Evolutionary conservation across 2,329 filamentous ascomycete genomes (phyloP).

Genomic region (Colletotrichum aenigma): DNA sequence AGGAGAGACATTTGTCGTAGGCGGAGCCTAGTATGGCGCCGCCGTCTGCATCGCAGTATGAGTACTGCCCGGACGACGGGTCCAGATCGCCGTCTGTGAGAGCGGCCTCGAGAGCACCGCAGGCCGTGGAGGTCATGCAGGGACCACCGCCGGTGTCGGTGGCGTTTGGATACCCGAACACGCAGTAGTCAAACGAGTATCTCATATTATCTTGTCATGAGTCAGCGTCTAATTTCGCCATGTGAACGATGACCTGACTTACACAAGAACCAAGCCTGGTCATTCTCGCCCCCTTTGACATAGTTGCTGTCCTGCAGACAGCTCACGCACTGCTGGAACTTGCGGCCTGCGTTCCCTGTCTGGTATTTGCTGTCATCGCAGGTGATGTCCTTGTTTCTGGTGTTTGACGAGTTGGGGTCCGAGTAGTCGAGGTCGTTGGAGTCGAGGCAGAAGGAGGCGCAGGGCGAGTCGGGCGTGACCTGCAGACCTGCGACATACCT

Average conservation of each 20-base stretch:
- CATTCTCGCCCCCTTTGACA: constrained; percentile 50
- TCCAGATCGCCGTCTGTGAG: constrained; percentile 44
- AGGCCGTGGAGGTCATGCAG: constrained; percentile 56
- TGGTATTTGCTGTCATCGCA: constrained; percentile 51
- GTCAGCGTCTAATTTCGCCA: neutral
- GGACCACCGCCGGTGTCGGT: constrained; percentile 48
- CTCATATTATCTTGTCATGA: constrained; percentile 54
- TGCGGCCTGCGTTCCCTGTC: constrained; percentile 41
- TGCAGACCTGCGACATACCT: constrained; percentile 42
- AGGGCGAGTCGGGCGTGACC: constrained; percentile 60
- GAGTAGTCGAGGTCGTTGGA: constrained; percentile 42
- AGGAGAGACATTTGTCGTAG: constrained; percentile 47
- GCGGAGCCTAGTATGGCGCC: constrained; percentile 35
- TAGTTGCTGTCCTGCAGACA: constrained; percentile 59
- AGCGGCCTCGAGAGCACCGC: constrained; percentile 46
- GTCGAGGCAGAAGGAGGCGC: constrained; percentile 54
- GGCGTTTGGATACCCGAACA: constrained; percentile 57
- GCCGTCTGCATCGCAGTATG: constrained; percentile 49
- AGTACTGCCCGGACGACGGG: constrained; percentile 37
- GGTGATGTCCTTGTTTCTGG: constrained; percentile 47
- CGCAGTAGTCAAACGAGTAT: constrained; percentile 55
- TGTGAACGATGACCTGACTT: constrained; percentile 28
- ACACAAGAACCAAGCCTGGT: constrained; percentile 63
- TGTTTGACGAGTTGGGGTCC: constrained; percentile 51
- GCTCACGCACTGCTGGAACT: constrained; percentile 53